Conservation (phyloP, 108 stramenopile species). For the Chaetoceros tenuissimus region DNA sequence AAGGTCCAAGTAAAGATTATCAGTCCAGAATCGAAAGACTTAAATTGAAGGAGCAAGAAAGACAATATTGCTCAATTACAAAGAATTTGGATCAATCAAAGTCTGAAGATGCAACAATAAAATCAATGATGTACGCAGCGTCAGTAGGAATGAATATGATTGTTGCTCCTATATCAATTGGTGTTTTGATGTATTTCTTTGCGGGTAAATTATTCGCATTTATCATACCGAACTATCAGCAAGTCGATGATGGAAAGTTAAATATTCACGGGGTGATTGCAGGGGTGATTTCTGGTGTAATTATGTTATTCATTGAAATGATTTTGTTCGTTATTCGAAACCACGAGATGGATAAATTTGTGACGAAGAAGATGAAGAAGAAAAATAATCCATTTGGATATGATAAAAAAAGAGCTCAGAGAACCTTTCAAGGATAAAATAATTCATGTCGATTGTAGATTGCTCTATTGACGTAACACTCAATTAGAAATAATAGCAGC, state of each 20-base stretch:
- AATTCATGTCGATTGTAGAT: too few species aligned
- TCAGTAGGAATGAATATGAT: conserved; percentile 83
- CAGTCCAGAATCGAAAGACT: conserved; percentile 49
- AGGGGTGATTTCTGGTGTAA: conserved; percentile 60
- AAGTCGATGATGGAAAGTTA: conserved; percentile 3
- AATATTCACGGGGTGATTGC: conserved; percentile 68
- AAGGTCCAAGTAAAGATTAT: too few species aligned
- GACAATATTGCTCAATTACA: conserved; percentile 43
- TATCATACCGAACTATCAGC: background rate
- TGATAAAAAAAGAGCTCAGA: conserved; percentile 5
- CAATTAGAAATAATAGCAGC: too few species aligned
- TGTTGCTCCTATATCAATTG: conserved; percentile 75
- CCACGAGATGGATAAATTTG: conserved; percentile 60
- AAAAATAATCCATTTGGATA: conserved; percentile 47
- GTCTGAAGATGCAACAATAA: conserved; percentile 58
- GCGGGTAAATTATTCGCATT: conserved; percentile 41
- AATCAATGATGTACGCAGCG: conserved; percentile 78
- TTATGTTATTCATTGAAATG: conserved; percentile 85
- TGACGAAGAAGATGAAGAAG: conserved; percentile 47
- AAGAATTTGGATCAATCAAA: conserved; percentile 35
- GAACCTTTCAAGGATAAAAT: background rate
- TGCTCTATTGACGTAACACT: too few species aligned
- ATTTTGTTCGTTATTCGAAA: conserved; percentile 79
- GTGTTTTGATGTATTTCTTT: conserved; percentile 81
- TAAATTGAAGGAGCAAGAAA: conserved; percentile 48